Conservation (phyloP, 306 rosid genomes). For the Lathyrus aphaca region DNA sequence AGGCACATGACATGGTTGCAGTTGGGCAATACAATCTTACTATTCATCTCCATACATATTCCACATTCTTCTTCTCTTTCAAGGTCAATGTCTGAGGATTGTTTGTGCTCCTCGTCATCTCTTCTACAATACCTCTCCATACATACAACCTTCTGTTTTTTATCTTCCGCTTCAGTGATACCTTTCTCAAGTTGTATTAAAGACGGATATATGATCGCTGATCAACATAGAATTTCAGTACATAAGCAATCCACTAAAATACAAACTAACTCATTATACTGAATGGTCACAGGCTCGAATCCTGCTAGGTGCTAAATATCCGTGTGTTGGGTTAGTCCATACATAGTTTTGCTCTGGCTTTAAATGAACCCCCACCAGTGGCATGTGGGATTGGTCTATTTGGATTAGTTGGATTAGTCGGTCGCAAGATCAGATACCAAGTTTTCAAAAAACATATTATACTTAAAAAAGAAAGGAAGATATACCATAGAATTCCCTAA, state of each 20-base stretch:
- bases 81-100: slow-evolving; percentile 64
- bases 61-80: slow-evolving; percentile 99
- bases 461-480: neutral
- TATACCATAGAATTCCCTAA: slow-evolving; percentile 94
- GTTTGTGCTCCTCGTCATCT: slow-evolving; percentile 63
- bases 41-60: slow-evolving; percentile 90
- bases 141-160: slow-evolving; percentile 80
- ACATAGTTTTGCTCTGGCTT: too few relatives aligned
- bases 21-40: slow-evolving; percentile 86
- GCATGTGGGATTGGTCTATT: too few relatives aligned
- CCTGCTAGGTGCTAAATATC: too few relatives aligned
- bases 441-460: too few relatives aligned
- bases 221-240: slow-evolving; percentile 36
- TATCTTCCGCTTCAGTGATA: slow-evolving; percentile 83
- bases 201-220: slow-evolving; percentile 93
- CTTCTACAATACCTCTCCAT: slow-evolving; percentile 82
- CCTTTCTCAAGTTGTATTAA: slow-evolving; percentile 87
- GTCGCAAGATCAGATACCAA: too few relatives aligned
- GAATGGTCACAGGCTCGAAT: too few relatives aligned
- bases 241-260: slow-evolving; percentile 38
- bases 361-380: too few relatives aligned
- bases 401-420: too few relatives aligned
- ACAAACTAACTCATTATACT: neutral
- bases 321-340: too few relatives aligned
- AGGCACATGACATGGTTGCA: slow-evolving; percentile 95